These are phyloP conservation scores for Coniosporium apollinis DNA, from an alignment of 495 filamentous ascomycete genomes.

Conservation along the genomic window DNA sequence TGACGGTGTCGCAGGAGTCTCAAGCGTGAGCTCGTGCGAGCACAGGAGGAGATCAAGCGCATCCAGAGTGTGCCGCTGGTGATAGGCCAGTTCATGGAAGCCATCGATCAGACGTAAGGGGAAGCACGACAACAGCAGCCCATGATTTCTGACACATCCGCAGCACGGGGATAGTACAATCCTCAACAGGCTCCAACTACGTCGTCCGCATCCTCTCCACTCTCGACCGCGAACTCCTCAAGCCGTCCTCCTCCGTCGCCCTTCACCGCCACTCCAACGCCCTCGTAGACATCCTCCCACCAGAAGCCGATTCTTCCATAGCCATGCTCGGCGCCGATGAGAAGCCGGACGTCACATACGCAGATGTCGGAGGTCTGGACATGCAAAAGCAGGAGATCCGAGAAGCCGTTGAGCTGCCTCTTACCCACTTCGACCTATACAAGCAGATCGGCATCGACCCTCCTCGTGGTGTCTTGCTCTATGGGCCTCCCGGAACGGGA, in stretches of 20 bases:
- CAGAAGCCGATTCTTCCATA: slow-evolving; percentile 94
- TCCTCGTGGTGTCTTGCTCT: slow-evolving; percentile 86
- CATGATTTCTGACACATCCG: background rate
- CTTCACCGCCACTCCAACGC: slow-evolving; percentile 97
- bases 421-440: slow-evolving; percentile 96
- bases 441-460: slow-evolving; percentile 97
- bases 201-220: slow-evolving; percentile 97
- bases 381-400: slow-evolving; percentile 99
- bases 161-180: slow-evolving; percentile 96
- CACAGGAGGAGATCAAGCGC: slow-evolving; percentile 98
- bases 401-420: slow-evolving; percentile 87
- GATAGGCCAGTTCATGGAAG: slow-evolving; percentile 99
- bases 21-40: slow-evolving; percentile 90
- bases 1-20: slow-evolving; percentile 49
- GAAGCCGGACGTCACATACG: slow-evolving; percentile 97
- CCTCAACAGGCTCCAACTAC: slow-evolving; percentile 95
- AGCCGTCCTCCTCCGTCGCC: slow-evolving; percentile 92
- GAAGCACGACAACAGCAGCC: no score
- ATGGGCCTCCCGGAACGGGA: slow-evolving; percentile 90
- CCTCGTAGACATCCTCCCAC: slow-evolving; percentile 92
- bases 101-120: slow-evolving; percentile 92
- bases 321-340: slow-evolving; percentile 93
- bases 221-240: slow-evolving; percentile 92
- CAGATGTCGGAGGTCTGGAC: slow-evolving; percentile 91
- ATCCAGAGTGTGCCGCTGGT: slow-evolving; percentile 97